phyloP scores from a whole-genome alignment of 140 eudicot species.

The Ambrosia hybrid region DNA sequence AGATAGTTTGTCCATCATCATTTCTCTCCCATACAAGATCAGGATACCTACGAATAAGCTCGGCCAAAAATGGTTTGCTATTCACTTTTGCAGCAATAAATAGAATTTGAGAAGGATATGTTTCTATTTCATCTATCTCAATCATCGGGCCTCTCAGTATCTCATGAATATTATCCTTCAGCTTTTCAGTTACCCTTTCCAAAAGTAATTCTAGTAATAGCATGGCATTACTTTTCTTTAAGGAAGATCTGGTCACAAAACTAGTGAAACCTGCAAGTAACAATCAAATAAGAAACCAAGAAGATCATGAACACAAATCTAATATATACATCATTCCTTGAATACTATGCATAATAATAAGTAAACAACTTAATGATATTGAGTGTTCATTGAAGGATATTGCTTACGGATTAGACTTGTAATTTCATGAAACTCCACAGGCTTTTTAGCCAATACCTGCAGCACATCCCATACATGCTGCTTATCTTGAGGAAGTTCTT shows the following conservation, averaged over 20 bases:
- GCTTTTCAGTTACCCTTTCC: background rate
- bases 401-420: no score
- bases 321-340: background rate
- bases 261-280: background rate
- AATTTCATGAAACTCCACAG: no score
- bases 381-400: no score
- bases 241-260: background rate
- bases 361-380: no score
- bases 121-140: background rate
- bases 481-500: no score
- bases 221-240: background rate
- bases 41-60: constrained; percentile 26
- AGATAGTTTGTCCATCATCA: constrained; percentile 17
- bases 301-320: background rate
- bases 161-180: background rate
- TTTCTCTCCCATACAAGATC: constrained; percentile 28
- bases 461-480: constrained; percentile 7
- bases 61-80: constrained; percentile 19
- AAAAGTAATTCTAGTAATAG: background rate
- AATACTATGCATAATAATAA: background rate
- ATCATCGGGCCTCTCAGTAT: background rate
- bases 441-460: no score
- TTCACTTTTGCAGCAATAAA: constrained; percentile 38
- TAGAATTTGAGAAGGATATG: background rate
- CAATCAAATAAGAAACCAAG: no score